These are phyloP conservation scores for Komagataea norvegica DNA, from an alignment of 1,139 yeast species.

Conservation along the genomic window DNA sequence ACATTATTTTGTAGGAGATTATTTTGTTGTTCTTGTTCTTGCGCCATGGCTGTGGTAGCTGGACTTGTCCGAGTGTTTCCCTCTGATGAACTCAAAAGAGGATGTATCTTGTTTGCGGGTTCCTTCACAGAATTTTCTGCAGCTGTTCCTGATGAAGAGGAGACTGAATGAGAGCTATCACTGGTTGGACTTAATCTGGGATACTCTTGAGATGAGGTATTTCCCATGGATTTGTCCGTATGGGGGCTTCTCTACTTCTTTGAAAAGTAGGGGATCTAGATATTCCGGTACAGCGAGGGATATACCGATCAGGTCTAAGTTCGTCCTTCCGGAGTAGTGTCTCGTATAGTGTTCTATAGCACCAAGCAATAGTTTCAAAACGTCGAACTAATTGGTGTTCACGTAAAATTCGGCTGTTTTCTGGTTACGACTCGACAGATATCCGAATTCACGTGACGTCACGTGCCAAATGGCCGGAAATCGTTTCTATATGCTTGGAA, in stretches of 20 bases:
- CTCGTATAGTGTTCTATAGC: too few species aligned
- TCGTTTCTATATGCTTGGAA: too few species aligned
- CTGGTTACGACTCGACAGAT: too few species aligned
- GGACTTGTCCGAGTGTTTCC: constrained; percentile 14
- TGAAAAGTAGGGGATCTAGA: too few species aligned
- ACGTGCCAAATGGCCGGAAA: too few species aligned
- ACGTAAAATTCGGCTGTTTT: constrained; percentile 1
- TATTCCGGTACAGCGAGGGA: too few species aligned
- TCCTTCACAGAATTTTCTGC: constrained; percentile 4
- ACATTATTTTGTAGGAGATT: constrained; percentile 6
- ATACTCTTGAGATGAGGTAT: constrained; percentile 19
- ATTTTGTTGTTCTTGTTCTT: constrained; percentile 7
- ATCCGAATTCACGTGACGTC: too few species aligned
- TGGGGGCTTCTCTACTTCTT: too few species aligned
- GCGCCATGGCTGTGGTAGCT: constrained; percentile 20
- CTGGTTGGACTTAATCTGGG: constrained; percentile 10
- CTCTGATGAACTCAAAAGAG: constrained; percentile 16
- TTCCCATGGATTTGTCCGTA: constrained; percentile 24
- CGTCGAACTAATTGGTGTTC: too few species aligned
- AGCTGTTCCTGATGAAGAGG: constrained; percentile 2
- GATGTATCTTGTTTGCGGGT: constrained; percentile 14
- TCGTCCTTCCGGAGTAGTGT: too few species aligned
- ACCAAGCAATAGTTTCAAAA: too few species aligned
- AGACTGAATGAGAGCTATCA: constrained; percentile 1
- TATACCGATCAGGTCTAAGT: too few species aligned